Percentiles rank a stretch among this genome's conserved stretches.
Conservation (phyloP, 768 basidiomycete genomes). For the Boletus rex-veris region DNA sequence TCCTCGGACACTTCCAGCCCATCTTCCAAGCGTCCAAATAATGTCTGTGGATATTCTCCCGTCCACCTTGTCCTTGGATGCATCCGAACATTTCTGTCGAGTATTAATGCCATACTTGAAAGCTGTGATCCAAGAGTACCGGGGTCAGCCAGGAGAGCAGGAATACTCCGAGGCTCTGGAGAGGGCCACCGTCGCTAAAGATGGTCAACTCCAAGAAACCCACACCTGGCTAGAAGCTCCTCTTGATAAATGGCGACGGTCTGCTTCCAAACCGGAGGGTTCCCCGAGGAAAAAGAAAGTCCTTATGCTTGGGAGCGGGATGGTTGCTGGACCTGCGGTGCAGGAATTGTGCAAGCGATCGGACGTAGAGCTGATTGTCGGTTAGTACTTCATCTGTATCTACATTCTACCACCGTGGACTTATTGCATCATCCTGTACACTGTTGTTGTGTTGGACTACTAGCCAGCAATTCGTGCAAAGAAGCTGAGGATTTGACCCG, state of each 20-base stretch:
- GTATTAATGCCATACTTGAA: constrained; percentile 67
- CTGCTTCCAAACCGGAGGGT: constrained; percentile 3
- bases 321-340: constrained; percentile 90
- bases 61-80: constrained; percentile 76
- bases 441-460: constrained; percentile 1
- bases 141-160: constrained; percentile 24
- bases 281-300: constrained; percentile 54
- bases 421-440: constrained; percentile 14
- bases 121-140: constrained; percentile 46
- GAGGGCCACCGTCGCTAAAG: constrained; percentile 66
- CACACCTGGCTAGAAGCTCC: constrained; percentile 59
- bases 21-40: constrained; percentile 62
- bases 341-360: constrained; percentile 60
- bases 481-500: constrained; percentile 52
- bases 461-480: constrained; percentile 68
- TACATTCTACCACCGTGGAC: constrained; percentile 10
- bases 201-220: constrained; percentile 49
- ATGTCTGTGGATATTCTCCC: constrained; percentile 94
- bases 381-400: constrained; percentile 43
- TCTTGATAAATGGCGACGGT: constrained; percentile 43
- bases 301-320: constrained; percentile 87
- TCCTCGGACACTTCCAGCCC: constrained; percentile 38
- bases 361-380: constrained; percentile 72
- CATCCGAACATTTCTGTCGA: constrained; percentile 71
- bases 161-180: constrained; percentile 45